These are phyloP conservation scores for Pseudogymnoascus sp. DNA, from an alignment of 2,329 filamentous ascomycete species.

Conservation along the genomic window DNA sequence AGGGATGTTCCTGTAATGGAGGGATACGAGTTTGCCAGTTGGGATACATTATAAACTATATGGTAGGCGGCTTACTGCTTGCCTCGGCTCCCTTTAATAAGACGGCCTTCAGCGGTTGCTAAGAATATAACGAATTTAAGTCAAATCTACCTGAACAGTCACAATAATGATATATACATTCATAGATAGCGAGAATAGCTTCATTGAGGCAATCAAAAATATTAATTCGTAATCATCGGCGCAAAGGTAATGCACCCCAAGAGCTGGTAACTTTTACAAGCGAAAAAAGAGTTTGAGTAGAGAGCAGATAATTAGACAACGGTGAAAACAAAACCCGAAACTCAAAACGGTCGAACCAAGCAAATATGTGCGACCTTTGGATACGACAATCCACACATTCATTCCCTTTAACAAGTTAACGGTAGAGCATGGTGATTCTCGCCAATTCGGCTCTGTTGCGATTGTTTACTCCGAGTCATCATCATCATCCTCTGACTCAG, in stretches of 20 bases:
- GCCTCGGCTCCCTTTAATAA: constrained; percentile 12
- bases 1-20: constrained; percentile 35
- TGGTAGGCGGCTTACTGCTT: constrained; percentile 13
- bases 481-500: constrained; percentile 65
- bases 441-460: not conserved
- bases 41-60: constrained; percentile 15
- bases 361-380: not conserved
- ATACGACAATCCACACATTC: not conserved
- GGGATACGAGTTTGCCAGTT: constrained; percentile 31
- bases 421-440: not conserved
- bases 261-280: constrained; percentile 9
- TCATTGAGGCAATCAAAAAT: constrained; percentile 11
- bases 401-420: not conserved
- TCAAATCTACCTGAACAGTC: constrained; percentile 4
- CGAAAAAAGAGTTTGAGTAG: constrained; percentile 3
- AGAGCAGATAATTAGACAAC: constrained; percentile 9
- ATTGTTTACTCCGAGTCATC: constrained; percentile 38
- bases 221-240: constrained; percentile 8
- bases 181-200: constrained; percentile 9
- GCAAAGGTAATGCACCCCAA: not conserved
- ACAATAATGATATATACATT: constrained; percentile 15
- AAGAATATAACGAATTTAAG: not conserved
- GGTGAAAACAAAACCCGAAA: not conserved
- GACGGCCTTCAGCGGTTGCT: not conserved
- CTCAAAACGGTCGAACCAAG: not conserved